Evolutionary conservation across 805 yeast species (phyloP), one percentile per base, ranked within the genome.

Genomic region (Lipomyces sp.): DNA sequence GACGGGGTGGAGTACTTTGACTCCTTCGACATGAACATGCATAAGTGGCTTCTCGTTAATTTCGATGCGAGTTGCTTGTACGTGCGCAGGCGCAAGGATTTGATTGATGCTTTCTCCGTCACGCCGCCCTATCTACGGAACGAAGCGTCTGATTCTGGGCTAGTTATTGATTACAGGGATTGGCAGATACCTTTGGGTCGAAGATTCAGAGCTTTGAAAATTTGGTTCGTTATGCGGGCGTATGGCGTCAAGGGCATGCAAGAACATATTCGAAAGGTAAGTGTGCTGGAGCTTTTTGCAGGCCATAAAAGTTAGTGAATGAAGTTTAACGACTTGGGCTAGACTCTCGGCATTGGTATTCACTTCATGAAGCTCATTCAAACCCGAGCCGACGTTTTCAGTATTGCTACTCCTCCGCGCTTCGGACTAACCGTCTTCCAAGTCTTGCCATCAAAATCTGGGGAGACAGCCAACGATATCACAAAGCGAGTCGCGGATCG

Each of bases 1-100:
- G 64, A 56, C 8, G 73, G 73, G 11, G 61, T 64, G 10, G 67
- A 59, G 4, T 67, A 56, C 32, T 69, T 57, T 63, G 73, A 71
- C 64, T 71, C 73, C 58, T 71, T 71, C 50, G 72, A 71, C 56
- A 54, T 71, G 64, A 71, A 71, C 63, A 69, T 71, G 73, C 73
- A 71, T 61, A 71, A 71, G 33, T 71, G 73, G 73, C 64, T 71
- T 35, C 66, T 71, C 15, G 73, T 71, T 34, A 71, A 71, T 62
- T 71, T 71, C 42, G 73, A 71, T 51, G 71, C 72, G 35, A 62
- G 69, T 48, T 71, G 73, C 59, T n/a, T 71, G 61, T 71, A 57
- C 53, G 65, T 71, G 24, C 69, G 70, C 33, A 53, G 60, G 10
- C 71, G 73, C 13, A 39, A 50, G 24, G 61, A 69, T 48, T 66